These are phyloP conservation scores for Porodaedalea pini DNA, from an alignment of 1,284 basidiomycete species.

Conservation along the genomic window DNA sequence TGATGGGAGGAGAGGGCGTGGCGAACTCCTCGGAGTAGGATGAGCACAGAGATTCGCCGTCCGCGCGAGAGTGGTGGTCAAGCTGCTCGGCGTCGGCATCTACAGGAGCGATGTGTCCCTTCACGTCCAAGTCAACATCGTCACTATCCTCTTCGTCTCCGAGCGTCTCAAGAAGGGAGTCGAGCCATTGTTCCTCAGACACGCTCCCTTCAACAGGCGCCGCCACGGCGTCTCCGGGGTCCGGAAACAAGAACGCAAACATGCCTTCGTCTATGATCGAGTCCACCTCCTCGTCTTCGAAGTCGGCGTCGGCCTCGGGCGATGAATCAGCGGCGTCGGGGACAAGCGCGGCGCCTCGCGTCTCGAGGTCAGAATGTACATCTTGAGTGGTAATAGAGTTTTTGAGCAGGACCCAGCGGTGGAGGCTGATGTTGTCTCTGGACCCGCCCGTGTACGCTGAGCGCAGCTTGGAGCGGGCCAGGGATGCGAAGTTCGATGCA, in stretches of 20 bases:
- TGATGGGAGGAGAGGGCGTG: slow-evolving; percentile 60
- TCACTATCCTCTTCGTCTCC: slow-evolving; percentile 58
- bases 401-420: slow-evolving; percentile 82
- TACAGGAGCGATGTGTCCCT: slow-evolving; percentile 20
- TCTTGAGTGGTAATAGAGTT: slow-evolving; percentile 58
- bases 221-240: slow-evolving; percentile 55
- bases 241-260: slow-evolving; percentile 74
- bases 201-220: slow-evolving; percentile 34
- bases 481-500: slow-evolving; percentile 45
- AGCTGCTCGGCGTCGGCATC: slow-evolving; percentile 42
- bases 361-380: slow-evolving; percentile 18
- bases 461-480: slow-evolving; percentile 74
- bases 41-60: slow-evolving; percentile 51
- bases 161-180: slow-evolving; percentile 69
- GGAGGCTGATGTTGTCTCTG: slow-evolving; percentile 69
- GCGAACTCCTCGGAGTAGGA: slow-evolving; percentile 67
- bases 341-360: slow-evolving; percentile 2
- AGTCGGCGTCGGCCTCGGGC: slow-evolving; percentile 26
- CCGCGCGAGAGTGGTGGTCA: slow-evolving; percentile 9
- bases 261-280: slow-evolving; percentile 42
- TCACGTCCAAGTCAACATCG: slow-evolving; percentile 37
- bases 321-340: slow-evolving; percentile 22
- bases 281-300: slow-evolving; percentile 37
- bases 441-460: slow-evolving; percentile 46
- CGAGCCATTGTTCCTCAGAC: slow-evolving; percentile 74